Evolutionary conservation across 495 filamentous ascomycete species (phyloP), one percentile per base, ranked within the genome.

Genomic region (Podospora pseudocomata): DNA sequence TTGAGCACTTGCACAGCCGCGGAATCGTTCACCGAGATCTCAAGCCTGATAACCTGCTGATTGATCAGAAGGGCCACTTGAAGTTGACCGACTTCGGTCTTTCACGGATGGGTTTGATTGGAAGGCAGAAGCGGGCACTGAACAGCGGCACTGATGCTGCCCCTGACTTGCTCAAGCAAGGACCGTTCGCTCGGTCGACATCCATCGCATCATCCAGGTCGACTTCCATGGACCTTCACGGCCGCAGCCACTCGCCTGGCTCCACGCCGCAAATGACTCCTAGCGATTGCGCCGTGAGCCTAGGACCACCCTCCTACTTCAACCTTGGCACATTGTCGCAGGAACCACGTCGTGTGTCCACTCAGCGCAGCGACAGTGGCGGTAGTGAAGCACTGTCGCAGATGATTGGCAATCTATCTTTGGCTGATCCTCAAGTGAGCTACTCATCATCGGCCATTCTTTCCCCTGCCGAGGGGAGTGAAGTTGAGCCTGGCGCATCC

Each of bases 11-110:
- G 55, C 95, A 99, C 78, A 90, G 88, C 76, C 87, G 94, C 60
- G 93, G 93, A 60, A 97, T 99, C 76, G 92, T 98, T 39, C 95
- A 99, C 80, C 90, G 95, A 64, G 95, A 99, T 76, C 81, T 99
- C 69, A 99, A 99, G 78, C 95, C 95, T 7, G 95, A 99, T 75
- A 99, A 99, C 77, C 85, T 99, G 44, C 84, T 99, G 65, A 99
- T 99, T 72, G 95, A 99, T 75, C 93, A 95, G 73, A 97, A 92
- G 71, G 95, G 95, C 7, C 95, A 99, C 80, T 80, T 99, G 67
- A 99, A 99, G 81, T 80, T 99, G 73, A 99, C 95, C 5, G 95
- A 99, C 80, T 99, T 99, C 80, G 95, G 95, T 58, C 82, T 99
- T 30, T 99, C 95, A 19, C 89, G 95, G 32, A 99, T 99, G 96